Conservation (phyloP, 345 rosid genomes). For the Syzygium aromaticum region DNA sequence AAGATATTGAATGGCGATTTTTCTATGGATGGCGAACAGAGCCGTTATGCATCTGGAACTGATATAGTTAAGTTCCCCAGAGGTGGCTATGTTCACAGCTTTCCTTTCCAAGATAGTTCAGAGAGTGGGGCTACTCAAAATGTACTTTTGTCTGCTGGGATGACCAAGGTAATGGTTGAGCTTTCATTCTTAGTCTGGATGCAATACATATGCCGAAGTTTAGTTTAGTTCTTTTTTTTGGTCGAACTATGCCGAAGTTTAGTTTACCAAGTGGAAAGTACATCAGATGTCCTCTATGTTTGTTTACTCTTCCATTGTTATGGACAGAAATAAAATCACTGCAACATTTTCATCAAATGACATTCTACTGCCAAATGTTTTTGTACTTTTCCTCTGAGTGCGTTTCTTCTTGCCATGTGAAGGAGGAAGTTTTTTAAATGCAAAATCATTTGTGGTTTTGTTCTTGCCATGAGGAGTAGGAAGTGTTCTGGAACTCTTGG, state of each 20-base stretch:
- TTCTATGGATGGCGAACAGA: conserved; percentile 87
- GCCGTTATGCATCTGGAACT: conserved; percentile 97
- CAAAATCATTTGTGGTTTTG: background rate
- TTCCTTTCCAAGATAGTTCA: conserved; percentile 86
- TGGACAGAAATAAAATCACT: background rate
- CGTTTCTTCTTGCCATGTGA: background rate
- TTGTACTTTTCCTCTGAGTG: background rate
- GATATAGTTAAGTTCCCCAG: conserved; percentile 87
- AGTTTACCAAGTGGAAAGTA: background rate
- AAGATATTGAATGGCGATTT: conserved; percentile 93
- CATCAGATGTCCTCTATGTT: background rate
- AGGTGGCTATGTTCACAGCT: conserved; percentile 80
- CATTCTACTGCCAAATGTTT: background rate
- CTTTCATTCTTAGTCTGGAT: background rate
- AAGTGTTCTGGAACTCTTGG: background rate
- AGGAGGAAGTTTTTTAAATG: background rate
- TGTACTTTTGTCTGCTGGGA: conserved; percentile 27
- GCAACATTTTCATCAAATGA: background rate
- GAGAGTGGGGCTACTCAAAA: conserved; percentile 97
- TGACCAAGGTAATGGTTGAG: background rate
- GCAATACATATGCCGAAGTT: background rate
- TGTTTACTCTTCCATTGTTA: background rate
- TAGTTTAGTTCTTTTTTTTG: no score
- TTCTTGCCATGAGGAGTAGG: background rate
- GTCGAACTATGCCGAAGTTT: background rate